Conservation (phyloP, 352 stramenopile genomes). For the Phytophthora hybrid region DNA sequence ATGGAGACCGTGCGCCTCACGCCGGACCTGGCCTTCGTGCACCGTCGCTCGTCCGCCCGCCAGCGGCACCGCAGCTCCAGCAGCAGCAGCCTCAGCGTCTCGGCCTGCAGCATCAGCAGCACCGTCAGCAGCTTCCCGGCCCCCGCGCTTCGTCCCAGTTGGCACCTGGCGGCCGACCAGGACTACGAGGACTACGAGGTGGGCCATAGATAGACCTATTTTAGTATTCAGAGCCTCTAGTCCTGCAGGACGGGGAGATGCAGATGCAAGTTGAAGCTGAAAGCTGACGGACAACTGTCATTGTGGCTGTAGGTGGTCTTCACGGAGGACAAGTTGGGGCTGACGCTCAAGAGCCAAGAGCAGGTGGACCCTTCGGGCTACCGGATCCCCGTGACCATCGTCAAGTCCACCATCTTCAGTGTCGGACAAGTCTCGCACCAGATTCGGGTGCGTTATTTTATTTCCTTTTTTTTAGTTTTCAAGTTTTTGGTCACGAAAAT, state of each 20-base stretch:
- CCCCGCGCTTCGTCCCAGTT: constrained; percentile 13
- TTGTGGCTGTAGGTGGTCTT: constrained; percentile 54
- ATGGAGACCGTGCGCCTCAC: constrained; percentile 19
- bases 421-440: constrained; percentile 61
- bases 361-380: constrained; percentile 30
- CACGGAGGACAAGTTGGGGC: constrained; percentile 62
- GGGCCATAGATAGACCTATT: neutral
- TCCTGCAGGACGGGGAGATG: neutral
- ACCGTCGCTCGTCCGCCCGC: constrained; percentile 31
- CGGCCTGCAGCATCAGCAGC: constrained; percentile 43
- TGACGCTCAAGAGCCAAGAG: constrained; percentile 61
- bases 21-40: constrained; percentile 11
- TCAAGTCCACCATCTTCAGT: constrained; percentile 62
- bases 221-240: neutral
- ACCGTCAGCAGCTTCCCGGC: constrained; percentile 36
- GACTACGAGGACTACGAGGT: constrained; percentile 54
- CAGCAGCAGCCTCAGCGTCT: constrained; percentile 47
- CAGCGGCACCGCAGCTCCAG: constrained; percentile 36
- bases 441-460: constrained; percentile 49
- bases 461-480: neutral
- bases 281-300: constrained; percentile 16
- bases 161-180: constrained; percentile 37
- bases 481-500: neutral
- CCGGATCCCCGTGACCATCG: constrained; percentile 48
- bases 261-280: constrained; percentile 9